Conservation (phyloP, 257 asterid genomes). For the Solanum chaucha region DNA sequence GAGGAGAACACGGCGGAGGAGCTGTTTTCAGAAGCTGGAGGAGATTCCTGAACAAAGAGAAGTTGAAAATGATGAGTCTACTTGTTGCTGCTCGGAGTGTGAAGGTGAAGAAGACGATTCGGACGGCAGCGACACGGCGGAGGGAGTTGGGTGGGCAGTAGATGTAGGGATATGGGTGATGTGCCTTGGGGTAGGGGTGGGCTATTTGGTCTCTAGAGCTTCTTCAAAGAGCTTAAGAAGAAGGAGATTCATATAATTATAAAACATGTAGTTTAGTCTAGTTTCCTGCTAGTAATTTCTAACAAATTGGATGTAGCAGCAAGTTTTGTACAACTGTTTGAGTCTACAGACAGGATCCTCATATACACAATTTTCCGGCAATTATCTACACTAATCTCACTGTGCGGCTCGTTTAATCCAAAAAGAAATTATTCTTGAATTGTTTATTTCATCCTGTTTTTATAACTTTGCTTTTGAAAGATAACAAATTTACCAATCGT, state of each 20-base stretch:
- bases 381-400: neutral
- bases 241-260: conserved; percentile 1
- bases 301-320: neutral
- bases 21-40: conserved; percentile 35
- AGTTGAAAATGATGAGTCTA: conserved; percentile 17
- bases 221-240: conserved; percentile 23
- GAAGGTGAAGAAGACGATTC: conserved; percentile 11
- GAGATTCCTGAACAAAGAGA: conserved; percentile 75
- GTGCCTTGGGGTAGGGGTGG: conserved; percentile 76
- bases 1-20: conserved; percentile 3
- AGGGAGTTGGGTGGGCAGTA: conserved; percentile 54
- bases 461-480: neutral
- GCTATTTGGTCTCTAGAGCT: conserved; percentile 50
- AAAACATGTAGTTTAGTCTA: too few relatives aligned
- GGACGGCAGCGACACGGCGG: conserved; percentile 10
- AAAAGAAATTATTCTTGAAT: neutral
- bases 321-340: neutral
- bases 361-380: neutral
- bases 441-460: neutral
- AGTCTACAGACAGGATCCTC: neutral
- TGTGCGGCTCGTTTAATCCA: neutral
- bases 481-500: neutral
- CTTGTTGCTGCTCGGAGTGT: conserved; percentile 35
- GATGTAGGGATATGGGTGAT: conserved; percentile 76
- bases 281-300: neutral